phyloP scores from a whole-genome alignment of 768 basidiomycete genomes.

The Filobasidium floriforme region DNA sequence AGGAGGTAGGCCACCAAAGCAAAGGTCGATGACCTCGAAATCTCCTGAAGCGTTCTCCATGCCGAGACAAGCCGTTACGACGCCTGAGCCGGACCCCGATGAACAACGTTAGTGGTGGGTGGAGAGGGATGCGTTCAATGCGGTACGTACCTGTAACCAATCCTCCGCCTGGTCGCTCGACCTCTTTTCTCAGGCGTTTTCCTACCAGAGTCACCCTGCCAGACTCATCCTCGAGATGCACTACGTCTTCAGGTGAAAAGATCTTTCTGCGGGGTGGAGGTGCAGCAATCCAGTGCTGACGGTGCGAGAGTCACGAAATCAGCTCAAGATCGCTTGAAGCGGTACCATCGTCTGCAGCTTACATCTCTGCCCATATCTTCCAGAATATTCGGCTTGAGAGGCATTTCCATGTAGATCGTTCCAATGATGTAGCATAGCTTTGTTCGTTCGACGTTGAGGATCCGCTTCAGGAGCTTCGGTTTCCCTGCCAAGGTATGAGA shows the following conservation, averaged over 20 bases:
- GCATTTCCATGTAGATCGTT: slow-evolving; percentile 98
- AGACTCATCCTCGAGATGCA: slow-evolving; percentile 93
- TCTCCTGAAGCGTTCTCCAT: slow-evolving; percentile 82
- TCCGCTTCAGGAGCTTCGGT: slow-evolving; percentile 65
- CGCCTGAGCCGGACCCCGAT: slow-evolving; percentile 47
- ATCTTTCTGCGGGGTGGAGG: slow-evolving; percentile 70
- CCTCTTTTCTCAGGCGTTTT: slow-evolving; percentile 53
- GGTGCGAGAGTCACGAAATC: not conserved
- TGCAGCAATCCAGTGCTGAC: slow-evolving; percentile 77
- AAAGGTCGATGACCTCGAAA: slow-evolving; percentile 86
- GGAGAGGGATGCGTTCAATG: not conserved
- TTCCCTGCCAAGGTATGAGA: slow-evolving; percentile 52
- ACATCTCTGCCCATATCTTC: slow-evolving; percentile 91
- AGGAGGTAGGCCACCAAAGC: slow-evolving; percentile 73
- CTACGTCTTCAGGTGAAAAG: slow-evolving; percentile 64
- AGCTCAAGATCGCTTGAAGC: no score
- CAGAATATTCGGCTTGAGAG: slow-evolving; percentile 94
- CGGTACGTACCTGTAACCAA: slow-evolving; percentile 61
- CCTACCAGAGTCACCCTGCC: slow-evolving; percentile 86
- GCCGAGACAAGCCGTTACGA: slow-evolving; percentile 82
- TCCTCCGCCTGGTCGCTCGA: slow-evolving; percentile 45
- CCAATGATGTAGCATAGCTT: slow-evolving; percentile 84
- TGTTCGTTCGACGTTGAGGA: slow-evolving; percentile 78
- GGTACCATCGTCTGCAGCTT: not conserved
- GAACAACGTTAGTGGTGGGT: not conserved